Evolutionary conservation across 75 land plant genomes (phyloP), one percentile per base, ranked within the genome.

Genomic region (Pinus taeda): DNA sequence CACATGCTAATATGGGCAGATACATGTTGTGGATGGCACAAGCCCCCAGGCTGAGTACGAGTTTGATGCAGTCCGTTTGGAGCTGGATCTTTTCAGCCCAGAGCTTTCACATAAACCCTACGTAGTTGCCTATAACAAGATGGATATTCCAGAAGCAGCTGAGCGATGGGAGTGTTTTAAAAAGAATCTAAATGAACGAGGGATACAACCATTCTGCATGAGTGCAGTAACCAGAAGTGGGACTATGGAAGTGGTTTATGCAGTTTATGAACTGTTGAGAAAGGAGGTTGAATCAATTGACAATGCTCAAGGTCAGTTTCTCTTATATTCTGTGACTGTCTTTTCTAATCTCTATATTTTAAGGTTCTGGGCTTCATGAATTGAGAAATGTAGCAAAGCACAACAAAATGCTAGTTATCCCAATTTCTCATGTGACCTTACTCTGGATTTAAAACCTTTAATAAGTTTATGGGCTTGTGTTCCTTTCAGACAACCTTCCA

Each of bases 1-100:
- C 17, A 3, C 7, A 4, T 64, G 67, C 39, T 64, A 64, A 15
- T 64, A 17, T 64, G 67, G 67, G 67, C 67, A 96, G 99, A 84
- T 96, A 17, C 99, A 94, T 81, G 91, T 96, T 71, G 89, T 96
- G 81, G 99, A 96, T 85, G 99, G 99, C 36, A 87, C 91, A 57
- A 78, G 86, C 36, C 76, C 78, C 72, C 97, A 94, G 57, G 93
- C 97, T 66, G 95, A 85, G 36, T 85, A 90, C 57, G 99, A 96
- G 74, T 96, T 87, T 84, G 99, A 96, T 84, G 99, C 99, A 79
- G 89, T 96, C 64, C 87, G 98, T 17, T 77, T 94, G n/a, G 99
- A 96, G 84, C 84, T 96, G 70, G 91, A 96, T 71, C 80, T 94
- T 22, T 96, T 96, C 80, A 94, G 85, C 63, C 95, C 99, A 18